Evolutionary conservation across 495 filamentous ascomycete genomes (phyloP), one percentile per base, ranked within the genome.

Genomic region (Penicillium ochrochloron): DNA sequence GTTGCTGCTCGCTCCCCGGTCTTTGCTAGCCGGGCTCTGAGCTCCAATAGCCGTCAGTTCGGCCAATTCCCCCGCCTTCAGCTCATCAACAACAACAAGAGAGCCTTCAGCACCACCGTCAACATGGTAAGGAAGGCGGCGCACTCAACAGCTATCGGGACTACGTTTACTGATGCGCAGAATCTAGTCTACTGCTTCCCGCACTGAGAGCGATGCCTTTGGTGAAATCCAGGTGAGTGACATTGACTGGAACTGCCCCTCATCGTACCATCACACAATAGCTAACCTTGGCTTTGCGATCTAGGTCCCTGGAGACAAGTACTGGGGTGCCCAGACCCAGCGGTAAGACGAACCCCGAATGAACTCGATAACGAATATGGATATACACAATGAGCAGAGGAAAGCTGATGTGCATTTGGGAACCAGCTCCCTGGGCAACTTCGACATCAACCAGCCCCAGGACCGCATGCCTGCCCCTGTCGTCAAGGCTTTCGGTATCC

Each of bases 271-370:
- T 60, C 19, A 14, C 17, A 8, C 57, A 66, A n/a, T 19, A 62
- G 59, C 71, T 76, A 61, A 78, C 50, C 1, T 21, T 52, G 29
- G 54, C 19, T 54, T 29, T 63, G 57, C 37, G 61, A 27, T 55
- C 31, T 83, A 93, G 82, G 96, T 99, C 63, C 85, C 91, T 46
- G 85, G 87, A 58, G 92, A 95, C 88, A 96, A 91, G 84, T 99
- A 99, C 85, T 99, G 96, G 95, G 95, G 95, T 74, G 95, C 95
- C 54, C 95, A 99, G 82, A 99, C 95, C 64, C 91, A 99, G 85
- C 88, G 95, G 78, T 86, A 84, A 74, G 83, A 60, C 65, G 64
- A 62, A 52, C 57, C 57, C 53, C 31, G 25, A 56, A 58, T 7
- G 19, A 44, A 31, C 4, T 41, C 56, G 56, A 44, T 14, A 17